Conservation (phyloP, 2,329 filamentous ascomycete species). For the Fusarium sp. region DNA sequence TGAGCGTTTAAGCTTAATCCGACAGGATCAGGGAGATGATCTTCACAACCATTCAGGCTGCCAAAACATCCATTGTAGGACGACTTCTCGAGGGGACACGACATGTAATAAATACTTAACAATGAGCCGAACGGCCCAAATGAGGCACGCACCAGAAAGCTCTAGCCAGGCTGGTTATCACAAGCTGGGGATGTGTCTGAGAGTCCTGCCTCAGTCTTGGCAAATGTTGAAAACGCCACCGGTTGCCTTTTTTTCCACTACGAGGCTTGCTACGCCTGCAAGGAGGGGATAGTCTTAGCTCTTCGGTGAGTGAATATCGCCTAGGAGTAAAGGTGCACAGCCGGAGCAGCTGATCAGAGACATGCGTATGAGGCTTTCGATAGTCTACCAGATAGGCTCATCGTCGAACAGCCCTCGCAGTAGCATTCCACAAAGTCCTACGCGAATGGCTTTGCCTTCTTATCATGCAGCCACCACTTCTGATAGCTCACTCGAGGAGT, state of each 20-base stretch:
- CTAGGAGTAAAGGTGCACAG: neutral
- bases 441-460: neutral
- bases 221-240: neutral
- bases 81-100: neutral
- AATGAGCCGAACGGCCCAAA: neutral
- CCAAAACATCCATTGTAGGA: neutral
- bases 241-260: neutral
- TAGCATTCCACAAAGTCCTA: neutral
- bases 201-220: neutral
- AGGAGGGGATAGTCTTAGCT: neutral
- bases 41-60: neutral
- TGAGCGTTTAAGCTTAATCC: neutral
- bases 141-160: neutral
- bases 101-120: neutral
- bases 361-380: neutral
- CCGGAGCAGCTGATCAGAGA: neutral
- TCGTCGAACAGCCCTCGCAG: neutral
- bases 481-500: neutral
- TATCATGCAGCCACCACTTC: neutral
- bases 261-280: neutral
- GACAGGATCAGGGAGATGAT: neutral
- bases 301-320: neutral
- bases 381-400: neutral
- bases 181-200: neutral
- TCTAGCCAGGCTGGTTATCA: neutral